These are phyloP conservation scores for Wickerhamomyces kurtzmanii DNA, from an alignment of 805 yeast species.

Conservation along the genomic window DNA sequence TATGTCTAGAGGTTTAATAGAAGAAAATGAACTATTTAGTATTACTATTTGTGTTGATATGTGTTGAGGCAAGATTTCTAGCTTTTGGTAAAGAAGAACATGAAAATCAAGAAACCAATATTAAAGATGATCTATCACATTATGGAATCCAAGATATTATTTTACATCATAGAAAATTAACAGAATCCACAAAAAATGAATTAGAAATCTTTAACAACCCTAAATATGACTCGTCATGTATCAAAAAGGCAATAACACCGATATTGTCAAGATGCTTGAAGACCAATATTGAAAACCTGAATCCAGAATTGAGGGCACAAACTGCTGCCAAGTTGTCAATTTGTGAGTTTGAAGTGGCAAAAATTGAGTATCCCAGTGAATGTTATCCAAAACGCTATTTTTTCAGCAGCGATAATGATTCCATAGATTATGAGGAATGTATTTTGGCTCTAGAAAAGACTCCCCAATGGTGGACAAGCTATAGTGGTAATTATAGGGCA, in stretches of 20 bases:
- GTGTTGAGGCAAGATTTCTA: no score
- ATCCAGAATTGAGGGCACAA: slow-evolving; percentile 21
- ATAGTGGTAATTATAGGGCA: slow-evolving; percentile 53
- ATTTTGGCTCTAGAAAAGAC: slow-evolving; percentile 28
- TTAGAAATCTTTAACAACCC: slow-evolving; percentile 4
- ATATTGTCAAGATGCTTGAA: slow-evolving; percentile 30
- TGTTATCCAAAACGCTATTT: slow-evolving; percentile 20
- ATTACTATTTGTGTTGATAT: no score
- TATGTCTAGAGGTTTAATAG: no score
- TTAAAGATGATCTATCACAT: no score
- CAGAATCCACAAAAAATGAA: slow-evolving; percentile 1
- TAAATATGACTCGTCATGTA: slow-evolving; percentile 19
- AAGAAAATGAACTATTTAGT: no score
- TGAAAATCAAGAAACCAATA: no score
- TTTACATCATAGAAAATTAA: slow-evolving; percentile 7
- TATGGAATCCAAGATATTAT: slow-evolving; percentile 14
- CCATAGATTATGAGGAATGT: slow-evolving; percentile 22
- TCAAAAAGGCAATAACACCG: slow-evolving; percentile 26
- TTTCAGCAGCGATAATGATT: slow-evolving; percentile 3
- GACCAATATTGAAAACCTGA: slow-evolving; percentile 28
- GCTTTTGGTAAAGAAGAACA: no score
- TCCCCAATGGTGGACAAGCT: slow-evolving; percentile 68
- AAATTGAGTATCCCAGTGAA: slow-evolving; percentile 20
- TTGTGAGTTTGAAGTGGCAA: slow-evolving; percentile 44
- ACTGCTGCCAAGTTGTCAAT: slow-evolving; percentile 39